Percentiles rank a stretch among this genome's conserved stretches.
phyloP scores from a whole-genome alignment of 208 protist species.

The Porcisia deanei region DNA sequence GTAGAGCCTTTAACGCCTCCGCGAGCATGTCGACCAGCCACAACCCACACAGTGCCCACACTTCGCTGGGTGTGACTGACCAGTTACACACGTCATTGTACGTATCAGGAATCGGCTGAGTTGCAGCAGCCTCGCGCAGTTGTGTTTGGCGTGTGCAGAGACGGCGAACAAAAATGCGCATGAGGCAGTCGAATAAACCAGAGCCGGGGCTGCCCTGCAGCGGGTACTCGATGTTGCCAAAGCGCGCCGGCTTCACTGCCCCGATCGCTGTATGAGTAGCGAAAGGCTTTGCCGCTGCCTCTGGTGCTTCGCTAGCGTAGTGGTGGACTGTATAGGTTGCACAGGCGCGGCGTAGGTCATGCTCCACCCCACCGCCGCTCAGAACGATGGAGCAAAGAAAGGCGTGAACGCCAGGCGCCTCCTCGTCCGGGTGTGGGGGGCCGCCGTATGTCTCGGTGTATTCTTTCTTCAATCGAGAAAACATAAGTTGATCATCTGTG shows the following conservation, averaged over 20 bases:
- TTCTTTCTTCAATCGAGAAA: conserved; percentile 25
- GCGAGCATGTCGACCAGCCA: conserved; percentile 69
- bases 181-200: conserved; percentile 53
- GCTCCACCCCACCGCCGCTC: conserved; percentile 87
- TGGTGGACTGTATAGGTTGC: conserved; percentile 40
- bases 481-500: conserved; percentile 28
- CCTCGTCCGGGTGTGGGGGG: conserved; percentile 22
- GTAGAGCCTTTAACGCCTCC: conserved; percentile 34
- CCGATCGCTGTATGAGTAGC: not conserved
- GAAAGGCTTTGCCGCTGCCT: not conserved
- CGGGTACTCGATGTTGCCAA: conserved; percentile 74
- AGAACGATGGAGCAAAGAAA: conserved; percentile 72
- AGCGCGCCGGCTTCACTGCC: conserved; percentile 17
- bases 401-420: conserved; percentile 23
- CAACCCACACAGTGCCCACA: conserved; percentile 72
- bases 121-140: conserved; percentile 12
- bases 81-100: conserved; percentile 56
- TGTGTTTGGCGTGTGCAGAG: conserved; percentile 39
- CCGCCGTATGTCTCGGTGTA: conserved; percentile 20
- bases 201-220: conserved; percentile 15
- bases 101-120: conserved; percentile 23
- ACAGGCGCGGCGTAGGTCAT: conserved; percentile 85
- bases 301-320: conserved; percentile 44
- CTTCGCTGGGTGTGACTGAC: conserved; percentile 66
- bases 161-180: conserved; percentile 52